Conservation (phyloP, 306 rosid genomes). For the Ormosia emarginata region DNA sequence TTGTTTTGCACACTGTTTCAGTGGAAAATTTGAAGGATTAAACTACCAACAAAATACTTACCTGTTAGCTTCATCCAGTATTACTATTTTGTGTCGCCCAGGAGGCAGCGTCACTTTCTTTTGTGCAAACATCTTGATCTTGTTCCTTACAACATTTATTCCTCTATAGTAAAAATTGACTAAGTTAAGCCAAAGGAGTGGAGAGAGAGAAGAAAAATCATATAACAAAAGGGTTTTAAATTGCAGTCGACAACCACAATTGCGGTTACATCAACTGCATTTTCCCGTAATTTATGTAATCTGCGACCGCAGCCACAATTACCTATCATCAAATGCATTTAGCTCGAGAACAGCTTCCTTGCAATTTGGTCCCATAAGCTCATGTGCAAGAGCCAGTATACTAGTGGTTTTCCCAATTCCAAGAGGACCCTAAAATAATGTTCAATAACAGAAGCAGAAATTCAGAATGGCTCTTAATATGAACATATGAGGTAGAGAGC, state of each 20-base stretch:
- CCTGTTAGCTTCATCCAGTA: conserved; percentile 99
- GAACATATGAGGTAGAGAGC: too few species aligned
- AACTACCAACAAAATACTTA: conserved; percentile 14
- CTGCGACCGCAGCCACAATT: too few species aligned
- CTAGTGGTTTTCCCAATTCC: conserved; percentile 97
- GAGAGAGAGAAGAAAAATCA: too few species aligned
- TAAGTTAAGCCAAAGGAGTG: not conserved
- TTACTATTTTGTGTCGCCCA: conserved; percentile 80
- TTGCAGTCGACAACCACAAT: too few species aligned
- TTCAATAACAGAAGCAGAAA: too few species aligned
- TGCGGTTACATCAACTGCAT: too few species aligned
- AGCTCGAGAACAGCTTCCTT: conserved; percentile 93
- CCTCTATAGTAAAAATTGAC: conserved; percentile 47
- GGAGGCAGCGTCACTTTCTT: conserved; percentile 82
- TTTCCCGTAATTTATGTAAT: too few species aligned
- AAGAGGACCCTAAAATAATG: conserved; percentile 73
- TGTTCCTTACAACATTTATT: conserved; percentile 96
- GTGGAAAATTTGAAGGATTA: not conserved
- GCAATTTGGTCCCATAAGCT: conserved; percentile 76
- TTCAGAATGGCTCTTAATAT: too few species aligned
- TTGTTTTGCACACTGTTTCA: not conserved
- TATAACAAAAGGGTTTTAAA: too few species aligned
- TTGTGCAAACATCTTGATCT: conserved; percentile 96
- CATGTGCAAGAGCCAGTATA: conserved; percentile 88
- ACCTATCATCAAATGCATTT: conserved; percentile 94